These are phyloP conservation scores for Farysia itapuensis DNA, from an alignment of 1,284 basidiomycete genomes.

Conservation along the genomic window DNA sequence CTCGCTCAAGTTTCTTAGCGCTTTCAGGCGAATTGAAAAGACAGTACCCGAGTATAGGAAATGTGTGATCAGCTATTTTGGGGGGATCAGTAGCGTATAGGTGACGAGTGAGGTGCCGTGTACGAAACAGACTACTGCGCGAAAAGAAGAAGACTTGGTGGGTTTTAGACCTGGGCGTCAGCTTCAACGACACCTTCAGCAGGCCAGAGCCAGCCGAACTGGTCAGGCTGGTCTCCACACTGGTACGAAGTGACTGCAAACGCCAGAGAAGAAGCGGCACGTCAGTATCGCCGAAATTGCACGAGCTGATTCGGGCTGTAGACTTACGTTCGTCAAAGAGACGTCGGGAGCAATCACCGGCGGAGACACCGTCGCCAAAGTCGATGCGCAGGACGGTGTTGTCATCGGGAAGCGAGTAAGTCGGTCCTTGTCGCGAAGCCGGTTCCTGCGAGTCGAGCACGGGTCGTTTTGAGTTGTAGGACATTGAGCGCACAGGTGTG, in stretches of 20 bases:
- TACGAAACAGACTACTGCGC: no score
- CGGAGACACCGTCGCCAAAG: constrained; percentile 59
- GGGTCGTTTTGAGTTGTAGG: constrained; percentile 54
- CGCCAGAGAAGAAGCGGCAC: not conserved
- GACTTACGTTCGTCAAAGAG: constrained; percentile 41
- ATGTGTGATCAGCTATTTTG: no score
- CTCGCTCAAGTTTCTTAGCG: not conserved
- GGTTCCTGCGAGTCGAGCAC: constrained; percentile 25
- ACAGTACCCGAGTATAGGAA: no score
- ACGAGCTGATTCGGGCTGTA: not conserved
- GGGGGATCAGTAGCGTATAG: no score
- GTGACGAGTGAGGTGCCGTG: no score
- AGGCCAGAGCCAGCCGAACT: constrained; percentile 58
- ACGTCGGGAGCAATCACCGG: constrained; percentile 41
- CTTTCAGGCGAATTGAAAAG: no score
- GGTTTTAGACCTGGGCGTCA: no score
- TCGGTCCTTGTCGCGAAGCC: constrained; percentile 31
- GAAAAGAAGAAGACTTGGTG: no score
- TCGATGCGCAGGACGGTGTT: constrained; percentile 48
- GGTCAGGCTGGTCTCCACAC: constrained; percentile 48
- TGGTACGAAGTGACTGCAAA: constrained; percentile 46
- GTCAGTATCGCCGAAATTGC: constrained; percentile 1
- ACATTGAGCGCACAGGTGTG: constrained; percentile 59
- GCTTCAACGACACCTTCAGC: constrained; percentile 53
- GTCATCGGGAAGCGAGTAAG: constrained; percentile 31